Conservation (phyloP, 2,329 filamentous ascomycete genomes). For the Fusarium goolgardi region DNA sequence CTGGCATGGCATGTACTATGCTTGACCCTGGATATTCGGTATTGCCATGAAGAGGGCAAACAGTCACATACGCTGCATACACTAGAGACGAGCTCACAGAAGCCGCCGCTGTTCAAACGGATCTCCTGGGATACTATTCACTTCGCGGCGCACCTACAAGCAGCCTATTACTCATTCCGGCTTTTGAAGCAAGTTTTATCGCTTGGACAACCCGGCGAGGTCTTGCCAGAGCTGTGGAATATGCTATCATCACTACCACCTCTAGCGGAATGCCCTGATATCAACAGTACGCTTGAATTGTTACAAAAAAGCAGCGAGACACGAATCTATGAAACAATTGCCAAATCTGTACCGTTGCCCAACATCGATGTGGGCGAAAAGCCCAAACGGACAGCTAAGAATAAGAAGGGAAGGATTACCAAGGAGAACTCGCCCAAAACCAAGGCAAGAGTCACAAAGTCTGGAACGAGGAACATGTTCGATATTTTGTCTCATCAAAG, state of each 20-base stretch:
- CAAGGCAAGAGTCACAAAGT: conserved; percentile 9
- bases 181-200: conserved; percentile 55
- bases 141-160: conserved; percentile 69
- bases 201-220: conserved; percentile 10
- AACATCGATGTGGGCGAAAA: neutral
- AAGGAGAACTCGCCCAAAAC: conserved; percentile 14
- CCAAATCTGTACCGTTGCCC: conserved; percentile 36
- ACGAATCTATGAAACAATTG: conserved; percentile 23
- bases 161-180: conserved; percentile 71
- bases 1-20: conserved; percentile 46
- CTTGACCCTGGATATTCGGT: conserved; percentile 47
- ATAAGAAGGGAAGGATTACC: conserved; percentile 25
- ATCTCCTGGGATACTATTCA: conserved; percentile 69
- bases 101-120: neutral
- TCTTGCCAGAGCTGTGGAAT: conserved; percentile 31
- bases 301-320: conserved; percentile 29
- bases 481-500: conserved; percentile 40
- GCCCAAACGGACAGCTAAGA: neutral
- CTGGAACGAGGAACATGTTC: conserved; percentile 40
- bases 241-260: conserved; percentile 45
- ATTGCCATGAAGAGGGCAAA: conserved; percentile 48
- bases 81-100: conserved; percentile 32
- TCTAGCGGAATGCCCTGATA: conserved; percentile 44
- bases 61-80: conserved; percentile 42
- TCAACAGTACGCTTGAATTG: conserved; percentile 33